Conservation (phyloP, 257 asterid species). For the Leptodermis oblonga region DNA sequence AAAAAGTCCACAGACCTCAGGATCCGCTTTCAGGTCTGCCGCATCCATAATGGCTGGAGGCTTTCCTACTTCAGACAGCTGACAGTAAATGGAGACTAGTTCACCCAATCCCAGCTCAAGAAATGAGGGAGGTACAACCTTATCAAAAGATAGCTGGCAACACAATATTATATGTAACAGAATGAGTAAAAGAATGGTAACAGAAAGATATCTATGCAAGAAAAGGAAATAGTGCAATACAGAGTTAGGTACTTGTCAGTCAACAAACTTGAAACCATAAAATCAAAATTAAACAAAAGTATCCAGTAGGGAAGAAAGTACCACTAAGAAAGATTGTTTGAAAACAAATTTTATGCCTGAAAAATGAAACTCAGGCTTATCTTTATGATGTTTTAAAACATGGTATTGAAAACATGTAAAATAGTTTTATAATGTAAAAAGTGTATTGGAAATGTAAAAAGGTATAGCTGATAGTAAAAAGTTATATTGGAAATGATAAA, state of each 20-base stretch:
- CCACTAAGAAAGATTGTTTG: constrained; percentile 1
- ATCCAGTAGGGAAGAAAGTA: not conserved
- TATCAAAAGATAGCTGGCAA: constrained; percentile 67
- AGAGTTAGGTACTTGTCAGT: not conserved
- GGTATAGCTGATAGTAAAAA: no score
- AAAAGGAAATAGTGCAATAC: not conserved
- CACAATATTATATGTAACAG: constrained; percentile 1
- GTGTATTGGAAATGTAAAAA: no score
- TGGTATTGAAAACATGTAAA: no score
- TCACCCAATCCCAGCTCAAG: constrained; percentile 58
- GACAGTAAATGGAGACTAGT: constrained; percentile 55
- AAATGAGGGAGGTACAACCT: constrained; percentile 62
- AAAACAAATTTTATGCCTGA: not conserved
- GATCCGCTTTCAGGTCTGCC: constrained; percentile 59
- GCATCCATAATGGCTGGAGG: constrained; percentile 71
- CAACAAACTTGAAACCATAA: not conserved
- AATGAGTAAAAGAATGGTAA: not conserved
- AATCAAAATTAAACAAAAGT: not conserved
- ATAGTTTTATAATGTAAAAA: no score
- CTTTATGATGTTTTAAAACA: no score
- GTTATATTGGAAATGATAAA: no score
- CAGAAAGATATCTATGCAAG: not conserved
- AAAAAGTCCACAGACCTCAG: constrained; percentile 50
- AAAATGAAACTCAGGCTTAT: not conserved
- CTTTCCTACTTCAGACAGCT: constrained; percentile 57